Evolutionary conservation across 2,329 filamentous ascomycete genomes (phyloP).

Genomic region (Xylariaceae sp.): DNA sequence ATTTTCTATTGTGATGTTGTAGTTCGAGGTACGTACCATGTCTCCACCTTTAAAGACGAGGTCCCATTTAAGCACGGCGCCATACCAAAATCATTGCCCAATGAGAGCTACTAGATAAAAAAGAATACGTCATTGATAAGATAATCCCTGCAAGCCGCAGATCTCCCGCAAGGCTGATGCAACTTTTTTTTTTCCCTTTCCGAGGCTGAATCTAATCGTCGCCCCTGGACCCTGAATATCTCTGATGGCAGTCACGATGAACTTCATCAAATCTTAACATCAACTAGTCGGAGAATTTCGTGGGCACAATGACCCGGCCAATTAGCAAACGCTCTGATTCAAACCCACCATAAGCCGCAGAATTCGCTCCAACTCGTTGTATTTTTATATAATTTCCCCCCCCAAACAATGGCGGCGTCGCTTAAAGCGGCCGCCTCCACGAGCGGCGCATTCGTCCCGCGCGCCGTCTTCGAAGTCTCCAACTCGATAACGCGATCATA

Average conservation of each 20-base stretch:
- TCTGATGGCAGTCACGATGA: neutral
- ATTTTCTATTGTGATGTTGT: no score
- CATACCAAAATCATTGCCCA: no score
- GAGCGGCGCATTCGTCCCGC: constrained; percentile 77
- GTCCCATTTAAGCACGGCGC: no score
- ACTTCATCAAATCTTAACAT: neutral
- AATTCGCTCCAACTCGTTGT: no score
- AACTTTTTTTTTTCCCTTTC: constrained; percentile 4
- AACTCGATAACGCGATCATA: constrained; percentile 83
- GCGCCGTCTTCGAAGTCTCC: constrained; percentile 74
- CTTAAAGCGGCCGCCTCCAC: constrained; percentile 8
- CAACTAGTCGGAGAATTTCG: no score
- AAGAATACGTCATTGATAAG: constrained; percentile 8
- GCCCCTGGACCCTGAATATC: neutral
- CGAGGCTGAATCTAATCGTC: constrained; percentile 5
- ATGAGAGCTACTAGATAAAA: neutral
- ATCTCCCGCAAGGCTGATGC: constrained; percentile 15
- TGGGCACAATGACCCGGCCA: constrained; percentile 8
- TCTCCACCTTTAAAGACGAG: neutral
- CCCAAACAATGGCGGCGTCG: constrained; percentile 2
- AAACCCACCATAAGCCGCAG: constrained; percentile 18
- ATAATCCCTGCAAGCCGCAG: constrained; percentile 4
- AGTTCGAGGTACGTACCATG: no score
- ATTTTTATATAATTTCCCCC: neutral
- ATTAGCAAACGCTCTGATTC: neutral